Evolutionary conservation across 768 basidiomycete species (phyloP).

Genomic region (Auricularia cornea): DNA sequence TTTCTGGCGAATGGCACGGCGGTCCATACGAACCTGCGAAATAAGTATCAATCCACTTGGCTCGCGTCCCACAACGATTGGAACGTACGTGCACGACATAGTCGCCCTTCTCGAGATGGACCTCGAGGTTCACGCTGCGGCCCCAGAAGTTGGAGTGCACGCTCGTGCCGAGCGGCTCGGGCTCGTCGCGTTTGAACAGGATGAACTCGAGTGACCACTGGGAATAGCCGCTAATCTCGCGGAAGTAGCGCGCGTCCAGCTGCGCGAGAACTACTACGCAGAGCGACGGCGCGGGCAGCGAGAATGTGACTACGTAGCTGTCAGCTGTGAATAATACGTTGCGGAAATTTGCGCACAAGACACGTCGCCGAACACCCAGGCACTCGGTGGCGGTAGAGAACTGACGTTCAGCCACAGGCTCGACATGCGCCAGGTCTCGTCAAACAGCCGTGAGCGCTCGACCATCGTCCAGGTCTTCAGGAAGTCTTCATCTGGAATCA

Average conservation of each 20-base stretch:
- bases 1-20: not conserved
- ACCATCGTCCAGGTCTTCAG: constrained; percentile 31
- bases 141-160: constrained; percentile 14
- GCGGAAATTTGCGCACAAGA: constrained; percentile 31
- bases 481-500: constrained; percentile 13
- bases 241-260: constrained; percentile 41
- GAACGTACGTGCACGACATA: constrained; percentile 23
- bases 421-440: constrained; percentile 38
- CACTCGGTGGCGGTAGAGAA: constrained; percentile 16
- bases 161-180: constrained; percentile 17
- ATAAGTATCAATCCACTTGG: not conserved
- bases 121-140: constrained; percentile 17
- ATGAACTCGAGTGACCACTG: constrained; percentile 44
- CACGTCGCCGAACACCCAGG: constrained; percentile 48
- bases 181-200: constrained; percentile 40
- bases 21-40: not conserved
- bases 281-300: constrained; percentile 30
- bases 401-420: constrained; percentile 43
- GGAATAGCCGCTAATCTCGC: constrained; percentile 35
- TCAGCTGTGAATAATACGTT: not conserved
- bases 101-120: constrained; percentile 21
- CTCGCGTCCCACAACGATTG: not conserved
- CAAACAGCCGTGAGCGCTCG: constrained; percentile 40
- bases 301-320: constrained; percentile 34
- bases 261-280: constrained; percentile 48